These are phyloP conservation scores for Phytophthora aleatoria DNA, from an alignment of 352 stramenopile genomes.

Conservation along the genomic window DNA sequence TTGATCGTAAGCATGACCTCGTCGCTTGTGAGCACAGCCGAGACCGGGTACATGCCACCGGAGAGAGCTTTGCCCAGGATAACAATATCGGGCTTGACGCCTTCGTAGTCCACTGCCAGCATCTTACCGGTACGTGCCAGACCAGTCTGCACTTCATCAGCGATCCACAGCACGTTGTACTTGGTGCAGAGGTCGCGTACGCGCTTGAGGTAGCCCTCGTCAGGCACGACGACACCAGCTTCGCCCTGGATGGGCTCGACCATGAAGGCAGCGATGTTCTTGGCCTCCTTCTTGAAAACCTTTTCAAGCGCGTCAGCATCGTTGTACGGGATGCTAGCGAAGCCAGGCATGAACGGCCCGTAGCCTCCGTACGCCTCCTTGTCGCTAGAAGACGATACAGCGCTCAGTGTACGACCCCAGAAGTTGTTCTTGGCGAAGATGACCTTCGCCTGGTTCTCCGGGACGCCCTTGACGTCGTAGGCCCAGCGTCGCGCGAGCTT, in stretches of 20 bases:
- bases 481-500: slow-evolving; percentile 97
- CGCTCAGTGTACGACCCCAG: slow-evolving; percentile 98
- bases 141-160: slow-evolving; percentile 98
- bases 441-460: slow-evolving; percentile 90
- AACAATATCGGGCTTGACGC: slow-evolving; percentile 98
- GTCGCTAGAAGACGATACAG: slow-evolving; percentile 96
- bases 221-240: slow-evolving; percentile 34
- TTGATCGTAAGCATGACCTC: slow-evolving; percentile 99
- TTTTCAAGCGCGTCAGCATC: slow-evolving; percentile 90
- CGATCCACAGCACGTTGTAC: slow-evolving; percentile 99
- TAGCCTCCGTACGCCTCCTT: slow-evolving; percentile 89
- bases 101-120: slow-evolving; percentile 96
- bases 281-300: slow-evolving; percentile 78
- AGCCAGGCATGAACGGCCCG: slow-evolving; percentile 98
- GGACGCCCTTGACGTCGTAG: slow-evolving; percentile 98
- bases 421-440: slow-evolving; percentile 99
- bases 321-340: slow-evolving; percentile 93
- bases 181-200: slow-evolving; percentile 94
- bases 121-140: slow-evolving; percentile 97
- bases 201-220: slow-evolving; percentile 86
- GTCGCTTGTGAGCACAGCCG: slow-evolving; percentile 95
- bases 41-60: slow-evolving; percentile 97
- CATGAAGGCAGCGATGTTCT: slow-evolving; percentile 98
- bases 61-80: slow-evolving; percentile 97
- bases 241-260: slow-evolving; percentile 99